phyloP scores from a whole-genome alignment of 2,329 filamentous ascomycete genomes.

The Colletotrichum gigasporum region DNA sequence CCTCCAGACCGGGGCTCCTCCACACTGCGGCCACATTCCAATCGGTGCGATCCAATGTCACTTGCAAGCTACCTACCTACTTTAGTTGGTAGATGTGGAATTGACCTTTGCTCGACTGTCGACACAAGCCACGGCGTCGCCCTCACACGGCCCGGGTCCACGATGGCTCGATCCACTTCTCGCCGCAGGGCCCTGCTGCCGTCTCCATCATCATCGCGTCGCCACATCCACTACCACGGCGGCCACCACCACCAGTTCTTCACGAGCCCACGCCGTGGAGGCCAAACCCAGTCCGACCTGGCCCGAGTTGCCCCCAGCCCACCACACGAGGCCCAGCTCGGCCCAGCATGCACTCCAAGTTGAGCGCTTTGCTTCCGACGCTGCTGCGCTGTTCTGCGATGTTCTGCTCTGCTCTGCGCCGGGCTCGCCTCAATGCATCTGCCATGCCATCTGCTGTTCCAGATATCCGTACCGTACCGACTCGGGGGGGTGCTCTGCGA shows the following conservation, averaged over 20 bases:
- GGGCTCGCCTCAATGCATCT: too few relatives aligned
- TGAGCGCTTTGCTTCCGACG: not conserved
- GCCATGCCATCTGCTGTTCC: not conserved
- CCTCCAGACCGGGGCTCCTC: not conserved
- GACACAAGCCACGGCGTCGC: not conserved
- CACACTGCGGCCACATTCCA: slow-evolving; percentile 11
- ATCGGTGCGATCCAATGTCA: slow-evolving; percentile 4
- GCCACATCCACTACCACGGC: slow-evolving; percentile 16
- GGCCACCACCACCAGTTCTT: slow-evolving; percentile 31
- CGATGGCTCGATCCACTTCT: slow-evolving; percentile 19
- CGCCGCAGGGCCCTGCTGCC: slow-evolving; percentile 12
- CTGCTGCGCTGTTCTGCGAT: too few relatives aligned
- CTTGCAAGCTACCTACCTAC: not conserved
- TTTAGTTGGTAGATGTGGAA: too few relatives aligned
- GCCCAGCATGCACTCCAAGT: slow-evolving; percentile 1
- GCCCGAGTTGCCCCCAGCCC: not conserved
- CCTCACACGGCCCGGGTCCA: not conserved
- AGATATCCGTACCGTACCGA: not conserved
- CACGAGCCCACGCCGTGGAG: not conserved
- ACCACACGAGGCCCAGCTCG: not conserved
- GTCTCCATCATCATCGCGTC: slow-evolving; percentile 9
- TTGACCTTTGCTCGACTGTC: too few relatives aligned
- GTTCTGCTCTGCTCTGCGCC: too few relatives aligned
- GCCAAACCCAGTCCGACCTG: not conserved
- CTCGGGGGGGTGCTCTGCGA: too few relatives aligned